Percentiles rank a stretch among this genome's conserved stretches.
Evolutionary conservation across 495 filamentous ascomycete genomes (phyloP).

Genomic region (Apiosordaria backusii): DNA sequence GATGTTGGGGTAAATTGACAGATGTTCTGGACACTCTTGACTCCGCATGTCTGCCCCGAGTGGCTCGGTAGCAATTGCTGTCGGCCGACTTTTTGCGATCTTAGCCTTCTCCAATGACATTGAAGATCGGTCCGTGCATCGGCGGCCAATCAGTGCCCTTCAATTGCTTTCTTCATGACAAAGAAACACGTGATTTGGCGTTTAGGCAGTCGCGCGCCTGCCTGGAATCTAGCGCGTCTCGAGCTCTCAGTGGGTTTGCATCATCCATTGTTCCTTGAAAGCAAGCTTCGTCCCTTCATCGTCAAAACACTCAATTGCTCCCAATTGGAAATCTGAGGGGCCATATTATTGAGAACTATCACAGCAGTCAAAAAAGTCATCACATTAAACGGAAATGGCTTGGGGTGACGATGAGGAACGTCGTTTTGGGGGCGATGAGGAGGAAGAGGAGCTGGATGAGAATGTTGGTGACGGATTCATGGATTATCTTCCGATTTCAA

Average conservation of each 20-base stretch:
- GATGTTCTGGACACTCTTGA: background rate
- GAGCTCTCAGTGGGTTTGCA: background rate
- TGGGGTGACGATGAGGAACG: constrained; percentile 44
- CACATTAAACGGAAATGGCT: too few relatives aligned
- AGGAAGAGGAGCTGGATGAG: constrained; percentile 72
- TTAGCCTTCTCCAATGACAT: constrained; percentile 15
- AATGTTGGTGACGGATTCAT: constrained; percentile 13
- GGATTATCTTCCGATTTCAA: background rate
- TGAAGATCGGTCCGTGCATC: background rate
- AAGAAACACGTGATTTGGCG: constrained; percentile 16
- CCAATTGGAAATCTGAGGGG: background rate
- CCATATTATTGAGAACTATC: background rate
- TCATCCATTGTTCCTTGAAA: background rate
- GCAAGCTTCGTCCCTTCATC: background rate
- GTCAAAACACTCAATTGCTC: background rate
- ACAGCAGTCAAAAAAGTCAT: background rate
- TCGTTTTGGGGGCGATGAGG: constrained; percentile 50
- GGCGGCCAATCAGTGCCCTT: constrained; percentile 11
- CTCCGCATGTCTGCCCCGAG: constrained; percentile 1
- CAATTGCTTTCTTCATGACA: constrained; percentile 6
- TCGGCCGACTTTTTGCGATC: constrained; percentile 10
- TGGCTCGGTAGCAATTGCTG: constrained; percentile 7
- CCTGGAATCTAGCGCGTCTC: constrained; percentile 13
- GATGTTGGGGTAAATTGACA: constrained; percentile 7
- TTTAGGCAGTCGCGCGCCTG: background rate